Base-by-base conservation (phyloP, 2,329 filamentous ascomycete species). In the Aureobasidium sp. region DNA sequence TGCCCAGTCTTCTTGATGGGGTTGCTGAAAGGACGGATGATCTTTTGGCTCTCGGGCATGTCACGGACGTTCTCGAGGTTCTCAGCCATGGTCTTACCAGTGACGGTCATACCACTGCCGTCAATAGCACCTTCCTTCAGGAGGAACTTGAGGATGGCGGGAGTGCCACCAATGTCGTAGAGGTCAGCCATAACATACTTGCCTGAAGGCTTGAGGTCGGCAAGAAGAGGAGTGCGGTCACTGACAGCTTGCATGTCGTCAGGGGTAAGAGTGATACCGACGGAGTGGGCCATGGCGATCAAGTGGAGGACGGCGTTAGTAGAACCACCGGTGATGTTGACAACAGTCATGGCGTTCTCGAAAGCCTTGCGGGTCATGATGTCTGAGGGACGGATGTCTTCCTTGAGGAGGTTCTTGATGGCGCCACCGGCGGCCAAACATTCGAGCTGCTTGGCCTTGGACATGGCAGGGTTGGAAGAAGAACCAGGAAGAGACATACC, bases 1-100 rank as follows among this genome's bases (percentile, higher is more conserved):
- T 90, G 87, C 41, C 87, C 87, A 1, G 86, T 88, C 45, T 76
- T 66, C 73, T 90, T 90, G 75, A 90, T 86, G 2, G 87, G 87
- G 68, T 88, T 81, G 71, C 78, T 84, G 65, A 89, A 74, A 1
- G 86, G 86, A 15, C 84, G 80, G 68, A 90, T 88, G 71, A 90
- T 88, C 65, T 85, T 81, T 74, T 90, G 87, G 68, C 88, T 83
- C 1, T 78, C 76, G 20, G 87, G 85, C 78, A 91, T 88, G 67
- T 84, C 83, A 9, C 82, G 81, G 0, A 79, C 80, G 34, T 83
- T 81, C 69, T 79, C 76, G 39, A 80, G 69, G 68, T 81, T 81
- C 69, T 81, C 67, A 64, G 76, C 77, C 11, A 81, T 69, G 0
- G 79, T 80, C 69, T 78, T 77, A 51, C 79, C 79, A 17, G 79